These are phyloP conservation scores for Bryoglossum gracile DNA, from an alignment of 495 filamentous ascomycete genomes.

Conservation along the genomic window DNA sequence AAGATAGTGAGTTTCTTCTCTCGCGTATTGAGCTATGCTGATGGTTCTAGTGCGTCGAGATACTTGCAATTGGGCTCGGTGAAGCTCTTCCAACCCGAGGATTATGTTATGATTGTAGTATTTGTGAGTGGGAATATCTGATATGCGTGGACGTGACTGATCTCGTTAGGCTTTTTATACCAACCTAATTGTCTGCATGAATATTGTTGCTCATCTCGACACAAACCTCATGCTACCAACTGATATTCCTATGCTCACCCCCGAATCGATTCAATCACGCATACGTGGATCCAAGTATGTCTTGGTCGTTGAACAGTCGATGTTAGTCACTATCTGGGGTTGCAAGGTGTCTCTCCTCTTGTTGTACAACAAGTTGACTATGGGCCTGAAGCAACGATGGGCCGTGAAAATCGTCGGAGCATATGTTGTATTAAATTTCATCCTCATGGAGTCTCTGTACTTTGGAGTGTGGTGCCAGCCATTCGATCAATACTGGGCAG, in stretches of 20 bases:
- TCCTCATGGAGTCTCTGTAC: slow-evolving; percentile 55
- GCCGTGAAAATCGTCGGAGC: slow-evolving; percentile 45
- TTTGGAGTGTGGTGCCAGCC: slow-evolving; percentile 59
- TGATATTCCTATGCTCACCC: slow-evolving; percentile 39
- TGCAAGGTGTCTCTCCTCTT: slow-evolving; percentile 48
- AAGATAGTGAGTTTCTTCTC: slow-evolving; percentile 33
- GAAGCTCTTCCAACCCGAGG: slow-evolving; percentile 44
- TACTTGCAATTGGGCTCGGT: slow-evolving; percentile 37
- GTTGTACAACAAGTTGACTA: slow-evolving; percentile 47
- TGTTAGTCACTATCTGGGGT: slow-evolving; percentile 41
- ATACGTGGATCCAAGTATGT: slow-evolving; percentile 50
- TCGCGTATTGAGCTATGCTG: neutral
- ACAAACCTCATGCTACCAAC: slow-evolving; percentile 54
- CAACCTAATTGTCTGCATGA: slow-evolving; percentile 45
- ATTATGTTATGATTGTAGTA: slow-evolving; percentile 50
- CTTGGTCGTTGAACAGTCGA: slow-evolving; percentile 37
- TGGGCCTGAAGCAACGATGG: slow-evolving; percentile 36
- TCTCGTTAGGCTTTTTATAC: slow-evolving; percentile 42
- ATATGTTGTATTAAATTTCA: slow-evolving; percentile 48
- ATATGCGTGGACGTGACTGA: slow-evolving; percentile 5
- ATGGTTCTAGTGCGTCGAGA: slow-evolving; percentile 28
- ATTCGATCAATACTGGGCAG: slow-evolving; percentile 54
- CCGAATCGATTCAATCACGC: slow-evolving; percentile 37
- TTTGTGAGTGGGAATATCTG: slow-evolving; percentile 35
- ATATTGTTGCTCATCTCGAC: slow-evolving; percentile 46